Percentiles rank a stretch among this genome's conserved stretches.
phyloP scores from a whole-genome alignment of 164 flowering plant species.

The Umbellularia californica region DNA sequence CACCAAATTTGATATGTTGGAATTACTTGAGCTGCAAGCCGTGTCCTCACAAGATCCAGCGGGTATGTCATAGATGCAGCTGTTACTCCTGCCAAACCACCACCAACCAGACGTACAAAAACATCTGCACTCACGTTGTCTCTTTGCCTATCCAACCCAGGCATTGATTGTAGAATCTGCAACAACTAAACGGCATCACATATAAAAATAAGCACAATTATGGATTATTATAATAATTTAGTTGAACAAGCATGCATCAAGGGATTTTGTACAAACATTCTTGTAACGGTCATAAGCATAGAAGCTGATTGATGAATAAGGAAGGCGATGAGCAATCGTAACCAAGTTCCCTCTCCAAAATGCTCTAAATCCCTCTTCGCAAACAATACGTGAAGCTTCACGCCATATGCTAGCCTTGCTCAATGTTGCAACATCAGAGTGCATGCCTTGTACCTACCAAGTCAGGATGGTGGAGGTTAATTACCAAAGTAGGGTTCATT shows the following conservation, averaged over 20 bases:
- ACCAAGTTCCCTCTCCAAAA: slow-evolving; percentile 91
- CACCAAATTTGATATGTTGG: background rate
- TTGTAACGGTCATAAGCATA: slow-evolving; percentile 76
- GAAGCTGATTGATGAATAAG: slow-evolving; percentile 75
- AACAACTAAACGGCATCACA: slow-evolving; percentile 2
- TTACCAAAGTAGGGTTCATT: no score
- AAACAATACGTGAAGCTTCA: slow-evolving; percentile 68
- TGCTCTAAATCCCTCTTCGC: slow-evolving; percentile 80
- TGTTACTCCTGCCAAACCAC: slow-evolving; percentile 83
- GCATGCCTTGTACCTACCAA: slow-evolving; percentile 84
- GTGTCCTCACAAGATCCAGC: slow-evolving; percentile 80
- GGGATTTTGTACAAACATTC: slow-evolving; percentile 35
- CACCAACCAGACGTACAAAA: slow-evolving; percentile 59
- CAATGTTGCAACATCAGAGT: slow-evolving; percentile 55
- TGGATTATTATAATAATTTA: background rate
- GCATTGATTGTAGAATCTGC: slow-evolving; percentile 57
- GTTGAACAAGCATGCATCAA: slow-evolving; percentile 2
- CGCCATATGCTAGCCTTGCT: slow-evolving; percentile 61
- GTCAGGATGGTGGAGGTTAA: background rate
- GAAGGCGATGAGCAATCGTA: slow-evolving; percentile 83
- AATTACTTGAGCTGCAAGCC: slow-evolving; percentile 85
- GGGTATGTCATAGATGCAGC: slow-evolving; percentile 82
- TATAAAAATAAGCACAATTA: background rate
- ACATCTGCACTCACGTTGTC: slow-evolving; percentile 36
- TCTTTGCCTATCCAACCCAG: slow-evolving; percentile 36